phyloP scores from a whole-genome alignment of 345 rosid species.

The Eucalyptus cloeziana region DNA sequence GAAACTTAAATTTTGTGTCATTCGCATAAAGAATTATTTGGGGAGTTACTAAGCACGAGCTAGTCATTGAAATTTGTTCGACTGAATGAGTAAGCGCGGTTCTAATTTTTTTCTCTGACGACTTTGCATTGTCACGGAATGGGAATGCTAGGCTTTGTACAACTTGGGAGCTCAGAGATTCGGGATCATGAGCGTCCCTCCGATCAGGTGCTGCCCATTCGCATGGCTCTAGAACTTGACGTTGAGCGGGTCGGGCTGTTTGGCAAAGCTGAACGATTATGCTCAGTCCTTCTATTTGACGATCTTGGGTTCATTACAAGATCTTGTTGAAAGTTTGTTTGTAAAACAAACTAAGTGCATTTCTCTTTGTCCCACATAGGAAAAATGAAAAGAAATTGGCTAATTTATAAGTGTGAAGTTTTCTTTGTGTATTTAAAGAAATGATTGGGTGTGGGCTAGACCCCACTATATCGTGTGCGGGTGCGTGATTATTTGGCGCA shows the following conservation, averaged over 20 bases:
- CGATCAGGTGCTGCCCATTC: slow-evolving; percentile 24
- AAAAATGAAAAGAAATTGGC: no score
- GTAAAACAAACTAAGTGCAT: no score
- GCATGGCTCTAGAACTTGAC: neutral
- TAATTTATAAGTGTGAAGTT: no score
- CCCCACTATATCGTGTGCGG: no score
- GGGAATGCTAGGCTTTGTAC: neutral
- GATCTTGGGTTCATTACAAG: neutral
- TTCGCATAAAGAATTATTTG: neutral
- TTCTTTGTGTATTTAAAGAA: no score
- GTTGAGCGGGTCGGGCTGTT: neutral
- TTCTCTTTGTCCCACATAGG: no score
- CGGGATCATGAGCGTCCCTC: slow-evolving; percentile 11
- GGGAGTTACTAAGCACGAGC: neutral
- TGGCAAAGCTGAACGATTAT: neutral
- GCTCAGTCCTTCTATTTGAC: neutral
- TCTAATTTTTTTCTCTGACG: neutral
- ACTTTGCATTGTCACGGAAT: neutral
- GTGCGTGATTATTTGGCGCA: no score
- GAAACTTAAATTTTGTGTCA: neutral
- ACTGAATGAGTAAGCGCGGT: neutral
- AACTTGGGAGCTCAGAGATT: slow-evolving; percentile 25
- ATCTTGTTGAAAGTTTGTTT: neutral
- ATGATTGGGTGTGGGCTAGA: no score
- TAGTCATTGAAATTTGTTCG: neutral